phyloP scores from a whole-genome alignment of 306 rosid genomes.

The Vachellia collinsii region DNA sequence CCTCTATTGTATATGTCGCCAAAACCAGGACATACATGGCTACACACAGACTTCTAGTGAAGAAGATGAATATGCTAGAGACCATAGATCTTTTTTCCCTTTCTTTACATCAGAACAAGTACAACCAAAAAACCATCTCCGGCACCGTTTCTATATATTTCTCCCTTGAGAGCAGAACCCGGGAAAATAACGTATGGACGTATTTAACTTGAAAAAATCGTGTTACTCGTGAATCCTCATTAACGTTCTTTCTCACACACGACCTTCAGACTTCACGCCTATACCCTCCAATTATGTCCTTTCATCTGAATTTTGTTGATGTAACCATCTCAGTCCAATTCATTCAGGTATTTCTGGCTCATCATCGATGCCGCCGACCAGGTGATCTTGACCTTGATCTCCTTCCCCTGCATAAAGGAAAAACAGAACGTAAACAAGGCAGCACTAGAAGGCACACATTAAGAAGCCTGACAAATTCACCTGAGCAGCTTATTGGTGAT shows the following conservation, averaged over 20 bases:
- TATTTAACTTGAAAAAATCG: constrained; percentile 41
- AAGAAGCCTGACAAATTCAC: constrained; percentile 64
- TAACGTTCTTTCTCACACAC: constrained; percentile 16
- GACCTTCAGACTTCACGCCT: constrained; percentile 24
- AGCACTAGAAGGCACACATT: constrained; percentile 30
- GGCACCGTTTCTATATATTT: constrained; percentile 4
- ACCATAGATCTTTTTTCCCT: not conserved
- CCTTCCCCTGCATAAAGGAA: constrained; percentile 67
- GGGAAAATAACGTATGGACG: constrained; percentile 32
- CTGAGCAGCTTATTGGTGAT: constrained; percentile 68
- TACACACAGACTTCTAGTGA: constrained; percentile 13
- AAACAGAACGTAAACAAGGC: constrained; percentile 38
- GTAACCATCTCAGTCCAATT: constrained; percentile 5
- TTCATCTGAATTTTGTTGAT: constrained; percentile 14
- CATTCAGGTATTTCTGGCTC: constrained; percentile 6
- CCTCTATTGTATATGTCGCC: constrained; percentile 26
- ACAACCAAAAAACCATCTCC: constrained; percentile 41
- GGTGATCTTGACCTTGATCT: constrained; percentile 94
- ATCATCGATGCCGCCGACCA: constrained; percentile 72
- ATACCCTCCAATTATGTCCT: constrained; percentile 12
- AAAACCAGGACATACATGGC: constrained; percentile 6
- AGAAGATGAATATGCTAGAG: not conserved
- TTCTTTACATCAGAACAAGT: constrained; percentile 37
- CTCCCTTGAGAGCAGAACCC: constrained; percentile 25
- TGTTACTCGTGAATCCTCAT: constrained; percentile 24